Base-by-base conservation (phyloP, 2,329 filamentous ascomycete genomes). In the Orbilia javanica region DNA sequence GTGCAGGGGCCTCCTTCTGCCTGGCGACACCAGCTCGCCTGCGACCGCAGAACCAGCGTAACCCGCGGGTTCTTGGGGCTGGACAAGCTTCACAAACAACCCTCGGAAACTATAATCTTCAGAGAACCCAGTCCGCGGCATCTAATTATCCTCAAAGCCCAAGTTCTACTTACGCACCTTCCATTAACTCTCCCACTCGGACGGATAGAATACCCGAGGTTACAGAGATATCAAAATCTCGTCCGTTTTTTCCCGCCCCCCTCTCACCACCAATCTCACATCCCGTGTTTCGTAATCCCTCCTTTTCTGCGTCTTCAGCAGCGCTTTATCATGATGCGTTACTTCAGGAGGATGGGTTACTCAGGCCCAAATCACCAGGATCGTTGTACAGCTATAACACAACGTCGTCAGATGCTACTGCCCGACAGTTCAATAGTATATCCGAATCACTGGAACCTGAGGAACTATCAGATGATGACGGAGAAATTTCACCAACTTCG, bases 1-100 rank as follows among this genome's bases (percentile, higher is more conserved):
- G 80, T 53, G 80, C 80, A 53, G 79, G 79, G 66, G 81, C 80
- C 31, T 81, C 80, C 52, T 80, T 81, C 72, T 81, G 79, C 74
- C 77, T 79, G 52, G 81, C 80, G 66, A 80, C 81, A 71, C 79
- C 81, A 42, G 80, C 80, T 70, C 79, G 80, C 79, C 75, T 81
- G 63, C 81, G 80, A 71, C 80, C 81, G 73, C 81, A 81, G 69
- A 80, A 77, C 53, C 79, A 80, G 67, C 80, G 77, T 36, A 78
- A 78, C 29, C 74, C 67, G 20, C 67, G 74, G 57, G 52, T 72
- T 48, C 53, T 72, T 39, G 74, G 74, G 67, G 53, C 67, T 64
- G 74, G 67, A 18, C 74, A 78, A 34, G 60, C 67, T 11, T 78
- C 74, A 39, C 74, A 78, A 44, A 55, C 67, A 10, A 72, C 62